Conservation (phyloP, 2,329 filamentous ascomycete genomes). For the Aphanoascus verrucosus region DNA sequence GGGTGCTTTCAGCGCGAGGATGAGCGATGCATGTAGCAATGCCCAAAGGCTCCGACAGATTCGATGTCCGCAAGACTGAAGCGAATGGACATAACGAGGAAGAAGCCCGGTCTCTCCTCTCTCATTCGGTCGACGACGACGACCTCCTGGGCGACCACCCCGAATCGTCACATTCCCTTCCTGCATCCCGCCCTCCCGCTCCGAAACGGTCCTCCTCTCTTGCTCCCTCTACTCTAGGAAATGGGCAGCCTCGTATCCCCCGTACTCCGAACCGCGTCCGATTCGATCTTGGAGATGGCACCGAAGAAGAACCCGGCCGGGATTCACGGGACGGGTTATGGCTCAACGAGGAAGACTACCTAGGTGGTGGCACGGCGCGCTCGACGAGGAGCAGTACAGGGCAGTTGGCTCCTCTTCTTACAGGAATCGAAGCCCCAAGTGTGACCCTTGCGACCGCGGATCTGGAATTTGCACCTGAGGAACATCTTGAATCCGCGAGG, state of each 20-base stretch:
- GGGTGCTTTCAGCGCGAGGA: conserved; percentile 10
- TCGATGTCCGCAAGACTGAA: conserved; percentile 26
- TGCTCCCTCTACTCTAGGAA: conserved; percentile 28
- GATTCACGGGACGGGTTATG: conserved; percentile 28
- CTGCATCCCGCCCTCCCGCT: conserved; percentile 13
- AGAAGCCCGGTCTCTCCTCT: conserved; percentile 28
- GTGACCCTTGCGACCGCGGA: conserved; percentile 57
- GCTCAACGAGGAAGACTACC: conserved; percentile 53
- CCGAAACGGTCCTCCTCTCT: conserved; percentile 34
- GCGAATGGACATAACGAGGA: conserved; percentile 22
- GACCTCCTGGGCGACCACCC: conserved; percentile 23
- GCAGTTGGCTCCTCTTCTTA: conserved; percentile 59
- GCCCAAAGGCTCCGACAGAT: conserved; percentile 31
- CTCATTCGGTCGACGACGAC: conserved; percentile 20
- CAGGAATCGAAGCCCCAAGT: conserved; percentile 71
- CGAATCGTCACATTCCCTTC: conserved; percentile 17
- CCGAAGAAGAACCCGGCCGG: conserved; percentile 21
- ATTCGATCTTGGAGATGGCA: conserved; percentile 48
- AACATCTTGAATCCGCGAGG: conserved; percentile 51
- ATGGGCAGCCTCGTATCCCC: conserved; percentile 46
- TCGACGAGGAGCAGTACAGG: conserved; percentile 32
- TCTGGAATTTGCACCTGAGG: conserved; percentile 45
- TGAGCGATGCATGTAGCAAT: conserved; percentile 27
- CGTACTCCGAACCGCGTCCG: conserved; percentile 64
- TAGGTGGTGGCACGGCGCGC: conserved; percentile 35